Evolutionary conservation across 768 basidiomycete genomes (phyloP).

Genomic region (Postia placenta): DNA sequence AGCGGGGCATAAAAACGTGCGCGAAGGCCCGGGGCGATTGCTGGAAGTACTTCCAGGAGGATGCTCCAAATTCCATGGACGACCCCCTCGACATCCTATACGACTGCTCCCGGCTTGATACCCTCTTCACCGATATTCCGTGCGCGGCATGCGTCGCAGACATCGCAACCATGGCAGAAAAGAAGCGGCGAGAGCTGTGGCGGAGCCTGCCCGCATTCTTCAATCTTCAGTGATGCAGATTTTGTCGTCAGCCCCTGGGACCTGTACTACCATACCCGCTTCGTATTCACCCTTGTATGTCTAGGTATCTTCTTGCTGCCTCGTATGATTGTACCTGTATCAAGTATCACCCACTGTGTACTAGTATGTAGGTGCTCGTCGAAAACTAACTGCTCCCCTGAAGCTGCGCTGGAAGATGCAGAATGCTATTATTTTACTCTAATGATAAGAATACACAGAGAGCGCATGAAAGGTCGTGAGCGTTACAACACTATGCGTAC

Average conservation of each 20-base stretch:
- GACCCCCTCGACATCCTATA: slow-evolving; percentile 25
- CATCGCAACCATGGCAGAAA: slow-evolving; percentile 20
- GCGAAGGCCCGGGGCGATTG: slow-evolving; percentile 22
- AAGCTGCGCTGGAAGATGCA: not conserved
- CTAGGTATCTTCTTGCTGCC: not conserved
- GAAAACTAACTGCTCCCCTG: too few relatives aligned
- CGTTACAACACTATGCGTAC: not conserved
- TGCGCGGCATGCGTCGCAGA: slow-evolving; percentile 21
- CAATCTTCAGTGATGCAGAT: slow-evolving; percentile 19
- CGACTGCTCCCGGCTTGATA: slow-evolving; percentile 22
- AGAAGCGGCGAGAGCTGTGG: slow-evolving; percentile 24
- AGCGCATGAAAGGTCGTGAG: not conserved
- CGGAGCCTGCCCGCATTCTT: slow-evolving; percentile 23
- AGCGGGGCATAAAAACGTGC: slow-evolving; percentile 20
- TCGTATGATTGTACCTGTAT: too few relatives aligned
- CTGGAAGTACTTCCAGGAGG: slow-evolving; percentile 28
- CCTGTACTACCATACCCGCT: too few relatives aligned
- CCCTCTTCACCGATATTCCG: slow-evolving; percentile 23
- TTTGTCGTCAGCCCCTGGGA: too few relatives aligned
- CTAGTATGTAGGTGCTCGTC: too few relatives aligned
- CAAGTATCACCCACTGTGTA: too few relatives aligned
- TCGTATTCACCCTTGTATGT: too few relatives aligned
- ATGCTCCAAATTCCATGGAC: slow-evolving; percentile 25
- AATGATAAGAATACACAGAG: not conserved
- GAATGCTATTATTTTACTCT: not conserved